phyloP scores from a whole-genome alignment of 129 eudicot species.

The Gnaphalium uliginosum region DNA sequence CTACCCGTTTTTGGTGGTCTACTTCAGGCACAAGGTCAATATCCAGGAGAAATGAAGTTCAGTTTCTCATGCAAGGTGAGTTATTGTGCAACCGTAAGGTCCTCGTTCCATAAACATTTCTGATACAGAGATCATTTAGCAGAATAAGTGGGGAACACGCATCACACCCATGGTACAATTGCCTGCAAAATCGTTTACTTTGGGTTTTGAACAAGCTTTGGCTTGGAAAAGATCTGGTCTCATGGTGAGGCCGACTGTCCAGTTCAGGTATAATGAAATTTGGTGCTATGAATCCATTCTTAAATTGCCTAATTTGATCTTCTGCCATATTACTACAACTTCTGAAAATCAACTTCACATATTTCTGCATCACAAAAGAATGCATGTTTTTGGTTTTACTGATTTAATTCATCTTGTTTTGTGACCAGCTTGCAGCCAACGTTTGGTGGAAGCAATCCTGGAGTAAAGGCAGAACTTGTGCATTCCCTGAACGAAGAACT shows the following conservation, averaged over 20 bases:
- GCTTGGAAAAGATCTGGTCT: constrained; percentile 95
- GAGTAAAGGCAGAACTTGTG: constrained; percentile 62
- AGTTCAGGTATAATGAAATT: constrained; percentile 56
- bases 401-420: background rate
- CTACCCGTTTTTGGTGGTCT: constrained; percentile 79
- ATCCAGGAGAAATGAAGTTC: constrained; percentile 85
- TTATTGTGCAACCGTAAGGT: constrained; percentile 1
- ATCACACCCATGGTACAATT: constrained; percentile 69
- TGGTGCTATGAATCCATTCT: background rate
- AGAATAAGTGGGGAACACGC: constrained; percentile 86
- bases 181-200: constrained; percentile 75
- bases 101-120: background rate
- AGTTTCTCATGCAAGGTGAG: constrained; percentile 87
- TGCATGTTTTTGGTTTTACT: background rate
- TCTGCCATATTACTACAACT: background rate
- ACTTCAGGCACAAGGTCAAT: constrained; percentile 96
- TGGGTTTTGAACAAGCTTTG: constrained; percentile 70
- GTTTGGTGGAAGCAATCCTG: constrained; percentile 81
- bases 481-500: constrained; percentile 78
- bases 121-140: constrained; percentile 25
- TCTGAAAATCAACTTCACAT: background rate
- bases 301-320: background rate
- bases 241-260: constrained; percentile 74
- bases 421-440: constrained; percentile 62
- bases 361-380: background rate